Evolutionary conservation across 306 rosid genomes (phyloP).

Genomic region (Prosopis cineraria): DNA sequence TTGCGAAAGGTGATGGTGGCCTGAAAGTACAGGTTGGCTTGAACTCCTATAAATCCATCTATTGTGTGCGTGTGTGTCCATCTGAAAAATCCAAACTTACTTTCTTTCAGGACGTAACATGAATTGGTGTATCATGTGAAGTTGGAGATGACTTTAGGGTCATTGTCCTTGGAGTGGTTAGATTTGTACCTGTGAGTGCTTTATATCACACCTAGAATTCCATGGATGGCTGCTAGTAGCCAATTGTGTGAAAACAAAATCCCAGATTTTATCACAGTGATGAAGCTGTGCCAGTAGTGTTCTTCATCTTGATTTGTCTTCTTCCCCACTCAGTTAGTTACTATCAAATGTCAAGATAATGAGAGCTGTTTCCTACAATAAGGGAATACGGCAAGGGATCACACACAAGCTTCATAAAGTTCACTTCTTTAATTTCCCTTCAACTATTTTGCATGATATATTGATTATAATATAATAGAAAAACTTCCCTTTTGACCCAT

Average conservation of each 20-base stretch:
- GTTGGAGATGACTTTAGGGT: slow-evolving; percentile 27
- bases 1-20: slow-evolving; percentile 49
- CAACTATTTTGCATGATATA: background rate
- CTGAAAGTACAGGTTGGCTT: slow-evolving; percentile 49
- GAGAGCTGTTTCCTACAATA: background rate
- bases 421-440: background rate
- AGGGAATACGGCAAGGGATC: background rate
- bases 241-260: slow-evolving; percentile 17
- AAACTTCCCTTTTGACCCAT: background rate
- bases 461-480: background rate
- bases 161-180: slow-evolving; percentile 1
- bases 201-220: slow-evolving; percentile 39
- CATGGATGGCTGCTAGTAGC: background rate
- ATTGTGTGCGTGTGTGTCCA: slow-evolving; percentile 24
- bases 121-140: slow-evolving; percentile 49
- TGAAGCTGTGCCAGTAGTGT: slow-evolving; percentile 1
- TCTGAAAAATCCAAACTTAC: slow-evolving; percentile 32
- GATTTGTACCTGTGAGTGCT: slow-evolving; percentile 32
- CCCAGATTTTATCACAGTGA: slow-evolving; percentile 1
- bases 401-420: background rate
- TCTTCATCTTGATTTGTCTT: background rate
- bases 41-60: slow-evolving; percentile 17
- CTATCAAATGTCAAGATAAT: background rate
- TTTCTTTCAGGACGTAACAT: slow-evolving; percentile 26
- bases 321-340: background rate